Evolutionary conservation across 441 rosid genomes (phyloP).

Genomic region (Pelargonium australe): DNA sequence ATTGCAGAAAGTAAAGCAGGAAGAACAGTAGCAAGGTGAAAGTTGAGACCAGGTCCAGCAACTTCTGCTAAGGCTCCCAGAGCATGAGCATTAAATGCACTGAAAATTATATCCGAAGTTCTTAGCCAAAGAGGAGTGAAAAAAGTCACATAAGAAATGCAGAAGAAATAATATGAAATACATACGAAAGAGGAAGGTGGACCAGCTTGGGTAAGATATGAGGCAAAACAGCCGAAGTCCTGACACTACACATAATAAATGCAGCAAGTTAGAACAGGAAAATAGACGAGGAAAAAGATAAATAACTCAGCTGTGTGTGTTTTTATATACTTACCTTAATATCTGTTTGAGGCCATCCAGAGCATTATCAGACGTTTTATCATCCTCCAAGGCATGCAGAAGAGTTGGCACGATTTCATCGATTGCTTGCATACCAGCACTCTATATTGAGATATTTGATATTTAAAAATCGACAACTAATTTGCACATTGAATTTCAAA

Average conservation of each 20-base stretch:
- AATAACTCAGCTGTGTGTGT: conserved; percentile 7
- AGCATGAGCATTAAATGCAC: conserved; percentile 98
- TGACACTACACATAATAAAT: conserved; percentile 56
- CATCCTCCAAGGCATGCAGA: conserved; percentile 93
- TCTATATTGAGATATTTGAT: conserved; percentile 40
- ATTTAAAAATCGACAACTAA: not conserved
- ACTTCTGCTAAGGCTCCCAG: conserved; percentile 98
- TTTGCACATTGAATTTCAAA: conserved; percentile 11
- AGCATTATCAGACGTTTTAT: conserved; percentile 84
- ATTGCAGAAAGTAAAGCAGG: conserved; percentile 92
- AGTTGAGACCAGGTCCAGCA: conserved; percentile 88
- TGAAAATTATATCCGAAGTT: conserved; percentile 31
- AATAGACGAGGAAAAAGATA: conserved; percentile 6
- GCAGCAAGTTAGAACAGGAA: conserved; percentile 19
- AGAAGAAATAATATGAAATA: conserved; percentile 22
- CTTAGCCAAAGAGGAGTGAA: conserved; percentile 11
- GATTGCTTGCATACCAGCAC: conserved; percentile 99
- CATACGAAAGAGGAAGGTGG: conserved; percentile 93
- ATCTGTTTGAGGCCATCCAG: conserved; percentile 98
- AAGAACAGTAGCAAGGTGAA: conserved; percentile 84
- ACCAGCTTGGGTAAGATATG: conserved; percentile 98
- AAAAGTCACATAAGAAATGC: conserved; percentile 11
- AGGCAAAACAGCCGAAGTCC: conserved; percentile 96
- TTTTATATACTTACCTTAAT: conserved; percentile 48
- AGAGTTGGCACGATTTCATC: conserved; percentile 98